Conservation (phyloP, 495 filamentous ascomycete genomes). For the Hypomontagnella monticulosa region DNA sequence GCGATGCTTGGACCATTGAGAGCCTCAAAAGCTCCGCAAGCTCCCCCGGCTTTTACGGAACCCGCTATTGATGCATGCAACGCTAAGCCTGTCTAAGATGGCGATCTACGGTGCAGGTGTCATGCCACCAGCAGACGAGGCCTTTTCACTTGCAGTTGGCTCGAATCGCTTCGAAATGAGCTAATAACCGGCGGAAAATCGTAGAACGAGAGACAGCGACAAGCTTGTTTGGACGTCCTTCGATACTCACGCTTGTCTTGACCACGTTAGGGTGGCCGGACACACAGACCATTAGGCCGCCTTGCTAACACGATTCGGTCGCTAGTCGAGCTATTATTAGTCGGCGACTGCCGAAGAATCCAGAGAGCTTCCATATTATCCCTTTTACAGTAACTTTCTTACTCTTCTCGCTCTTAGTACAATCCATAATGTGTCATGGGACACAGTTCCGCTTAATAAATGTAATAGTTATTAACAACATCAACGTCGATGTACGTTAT, state of each 20-base stretch:
- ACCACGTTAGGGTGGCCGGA: slow-evolving; percentile 9
- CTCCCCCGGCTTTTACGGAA: slow-evolving; percentile 38
- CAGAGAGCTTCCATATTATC: slow-evolving; percentile 3
- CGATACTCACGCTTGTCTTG: not conserved
- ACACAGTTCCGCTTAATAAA: slow-evolving; percentile 10
- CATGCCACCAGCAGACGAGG: slow-evolving; percentile 38
- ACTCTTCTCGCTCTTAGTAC: not conserved
- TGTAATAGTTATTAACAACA: not conserved
- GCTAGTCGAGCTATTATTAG: slow-evolving; percentile 8
- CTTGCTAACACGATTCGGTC: not conserved
- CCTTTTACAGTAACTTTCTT: slow-evolving; percentile 2
- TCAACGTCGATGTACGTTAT: not conserved
- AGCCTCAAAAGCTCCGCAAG: slow-evolving; percentile 34
- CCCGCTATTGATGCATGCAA: slow-evolving; percentile 23
- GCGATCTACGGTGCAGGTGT: slow-evolving; percentile 34
- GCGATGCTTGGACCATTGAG: slow-evolving; percentile 34
- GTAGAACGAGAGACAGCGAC: slow-evolving; percentile 6
- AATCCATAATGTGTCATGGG: not conserved
- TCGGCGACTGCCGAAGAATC: slow-evolving; percentile 30
- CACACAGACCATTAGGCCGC: slow-evolving; percentile 5
- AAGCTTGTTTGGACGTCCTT: slow-evolving; percentile 25
- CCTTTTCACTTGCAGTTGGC: slow-evolving; percentile 4
- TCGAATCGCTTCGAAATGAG: slow-evolving; percentile 14
- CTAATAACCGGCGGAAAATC: slow-evolving; percentile 21
- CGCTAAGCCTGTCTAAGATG: slow-evolving; percentile 38